Conservation (phyloP, 2,329 filamentous ascomycete genomes). For the Aspergillus fumigatiaffinis region DNA sequence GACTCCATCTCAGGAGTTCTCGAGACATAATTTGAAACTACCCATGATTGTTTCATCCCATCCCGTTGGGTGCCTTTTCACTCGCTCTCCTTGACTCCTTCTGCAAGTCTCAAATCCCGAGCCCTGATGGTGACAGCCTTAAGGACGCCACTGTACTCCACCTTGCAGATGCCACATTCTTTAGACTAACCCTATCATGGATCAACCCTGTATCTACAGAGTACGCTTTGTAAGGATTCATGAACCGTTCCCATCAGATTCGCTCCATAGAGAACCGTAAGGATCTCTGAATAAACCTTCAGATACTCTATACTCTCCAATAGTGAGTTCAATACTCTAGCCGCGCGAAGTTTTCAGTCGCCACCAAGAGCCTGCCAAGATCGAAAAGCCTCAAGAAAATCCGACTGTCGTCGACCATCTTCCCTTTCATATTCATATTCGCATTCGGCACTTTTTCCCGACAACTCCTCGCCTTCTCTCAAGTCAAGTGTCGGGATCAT, state of each 20-base stretch:
- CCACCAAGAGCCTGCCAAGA: not conserved
- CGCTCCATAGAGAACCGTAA: not conserved
- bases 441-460: not conserved
- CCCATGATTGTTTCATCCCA: too few relatives aligned
- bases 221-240: not conserved
- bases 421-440: not conserved
- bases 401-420: not conserved
- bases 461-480: not conserved
- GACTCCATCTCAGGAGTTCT: too few relatives aligned
- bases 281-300: too few relatives aligned
- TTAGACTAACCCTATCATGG: not conserved
- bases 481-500: constrained; percentile 44
- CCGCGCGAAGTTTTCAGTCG: not conserved
- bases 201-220: not conserved
- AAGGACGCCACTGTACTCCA: too few relatives aligned
- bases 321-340: not conserved
- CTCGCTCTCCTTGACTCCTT: not conserved
- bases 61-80: not conserved
- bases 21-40: too few relatives aligned
- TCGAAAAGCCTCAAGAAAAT: not conserved
- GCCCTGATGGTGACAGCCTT: not conserved
- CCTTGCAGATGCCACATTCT: too few relatives aligned
- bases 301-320: not conserved
- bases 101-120: not conserved
- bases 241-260: not conserved